Base-by-base conservation (phyloP, 495 filamentous ascomycete genomes). In the Articulospora tetracladia region DNA sequence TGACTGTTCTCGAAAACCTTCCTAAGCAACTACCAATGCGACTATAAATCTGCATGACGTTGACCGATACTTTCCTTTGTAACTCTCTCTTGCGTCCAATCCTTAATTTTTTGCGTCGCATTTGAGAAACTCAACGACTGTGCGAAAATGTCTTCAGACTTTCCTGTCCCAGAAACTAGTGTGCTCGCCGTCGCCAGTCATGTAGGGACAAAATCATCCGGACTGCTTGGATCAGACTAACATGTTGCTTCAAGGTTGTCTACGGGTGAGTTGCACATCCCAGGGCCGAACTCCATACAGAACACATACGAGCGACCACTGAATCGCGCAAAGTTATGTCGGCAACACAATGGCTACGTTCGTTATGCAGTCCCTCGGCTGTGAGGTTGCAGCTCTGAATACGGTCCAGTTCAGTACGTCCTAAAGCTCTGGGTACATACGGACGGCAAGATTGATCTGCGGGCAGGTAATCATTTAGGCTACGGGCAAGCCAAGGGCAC, bases 161-260 rank as follows among this genome's bases (percentile, higher is more conserved):
- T 72, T n/a, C 74, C 83, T 26, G 83, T 95, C 47, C 91, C 92
- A 12, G 91, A 94, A 70, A 96, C 92, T 28, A 78, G 84, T 68
- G 92, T 98, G 57, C 80, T 98, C 69, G 93, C 94, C 44, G 84
- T 98, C 63, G 94, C 94, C 70, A 98, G 94, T 74, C 94, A 98
- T 95, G 94, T 97, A 89, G 74, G 90, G 68, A 57, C 52, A 59
- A n/a, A 55, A 17, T 22, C 32, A 34, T 26, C 22, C 11, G 41
- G 7, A 61, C 28, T 57, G 39, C 47, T 41, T 56, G 39, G 27
- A 17, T 51, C 60, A 49, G 28, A 64, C 67, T 69, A 47, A 69
- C 61, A 44, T 47, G 26, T 48, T 8, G 34, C 69, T 53, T 66
- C 25, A 72, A 92, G 89, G 89, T 92, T 59, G 86, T 89, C 59